Base-by-base conservation (phyloP, 345 rosid species). In the Gossypium ekmanianum region DNA sequence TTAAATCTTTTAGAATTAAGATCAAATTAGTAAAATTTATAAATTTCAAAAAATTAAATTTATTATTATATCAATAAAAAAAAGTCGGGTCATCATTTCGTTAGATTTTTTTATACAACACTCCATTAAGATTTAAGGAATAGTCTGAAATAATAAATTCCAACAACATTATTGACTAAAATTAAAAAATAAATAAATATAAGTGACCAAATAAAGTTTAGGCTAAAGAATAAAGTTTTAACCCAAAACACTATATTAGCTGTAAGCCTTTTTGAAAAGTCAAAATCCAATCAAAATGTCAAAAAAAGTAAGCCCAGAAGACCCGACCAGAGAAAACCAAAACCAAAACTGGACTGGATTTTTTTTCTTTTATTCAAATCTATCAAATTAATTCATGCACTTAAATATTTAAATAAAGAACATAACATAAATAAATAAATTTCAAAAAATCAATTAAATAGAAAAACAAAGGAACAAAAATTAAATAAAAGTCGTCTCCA, bases 401-500 rank as follows among this genome's bases (percentile, higher is more conserved):
- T 52, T 52, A 52, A 52, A 34, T 29, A 34, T 34, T 17, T 22
- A 62, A 16, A 29, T 14, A 55, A 2, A 8, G 9, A 34, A 34
- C 41, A 5, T 34, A 34, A 34, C 41, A 34, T 5, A 34, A 34
- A 34, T 34, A 34, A 34, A 34, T 29, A 14, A 34, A 17, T 9
- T 17, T 63, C 24, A 63, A 14, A 63, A 29, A 63, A 34, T 39
- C 48, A 41, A 41, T n/a, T n/a, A 17, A 39, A 64, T 9, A 7
- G 24, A 22, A 22, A 4, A 12, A 17, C 68, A 17, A 34, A 63
- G 3, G 68, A 64, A 41, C 10, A 5, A 18, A 55, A 72, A 45
- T 57, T 7, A 57, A 57, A 58, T 44, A 59, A 73, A 73, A 59
- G 75, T 73, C 75, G 75, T 73, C 56, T 43, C 54, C 56, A 18